Conservation (phyloP, 2,329 filamentous ascomycete species). For the Aspergillus hortae region DNA sequence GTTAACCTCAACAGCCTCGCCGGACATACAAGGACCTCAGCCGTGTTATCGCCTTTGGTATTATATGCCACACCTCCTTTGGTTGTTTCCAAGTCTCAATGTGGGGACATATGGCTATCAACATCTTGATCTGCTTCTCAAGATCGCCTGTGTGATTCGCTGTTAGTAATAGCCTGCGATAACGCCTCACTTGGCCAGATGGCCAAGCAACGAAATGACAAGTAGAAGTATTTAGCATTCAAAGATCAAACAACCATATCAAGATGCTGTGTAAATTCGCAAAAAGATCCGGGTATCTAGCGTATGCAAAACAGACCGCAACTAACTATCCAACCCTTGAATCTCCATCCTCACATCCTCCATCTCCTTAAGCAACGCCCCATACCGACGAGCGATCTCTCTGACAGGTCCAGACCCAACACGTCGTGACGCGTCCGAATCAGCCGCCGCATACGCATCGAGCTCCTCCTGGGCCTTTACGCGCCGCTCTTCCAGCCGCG, state of each 20-base stretch:
- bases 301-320: neutral
- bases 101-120: too few relatives aligned
- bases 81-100: too few relatives aligned
- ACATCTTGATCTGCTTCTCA: too few relatives aligned
- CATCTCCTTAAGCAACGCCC: slow-evolving; percentile 33
- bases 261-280: neutral
- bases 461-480: slow-evolving; percentile 29
- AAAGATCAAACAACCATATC: neutral
- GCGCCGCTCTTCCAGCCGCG: slow-evolving; percentile 28
- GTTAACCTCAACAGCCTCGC: too few relatives aligned
- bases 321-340: slow-evolving; percentile 20
- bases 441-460: slow-evolving; percentile 31
- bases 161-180: neutral
- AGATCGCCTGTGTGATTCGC: neutral
- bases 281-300: slow-evolving; percentile 8
- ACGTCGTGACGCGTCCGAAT: slow-evolving; percentile 10
- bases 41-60: too few relatives aligned
- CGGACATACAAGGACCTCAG: too few relatives aligned
- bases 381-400: slow-evolving; percentile 38
- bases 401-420: slow-evolving; percentile 25
- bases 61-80: too few relatives aligned
- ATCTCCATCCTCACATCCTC: slow-evolving; percentile 27
- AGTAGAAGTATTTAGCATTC: neutral
- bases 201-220: neutral
- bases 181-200: neutral